phyloP scores from a whole-genome alignment of 306 rosid genomes.

The Glycyrrhiza uralensis region DNA sequence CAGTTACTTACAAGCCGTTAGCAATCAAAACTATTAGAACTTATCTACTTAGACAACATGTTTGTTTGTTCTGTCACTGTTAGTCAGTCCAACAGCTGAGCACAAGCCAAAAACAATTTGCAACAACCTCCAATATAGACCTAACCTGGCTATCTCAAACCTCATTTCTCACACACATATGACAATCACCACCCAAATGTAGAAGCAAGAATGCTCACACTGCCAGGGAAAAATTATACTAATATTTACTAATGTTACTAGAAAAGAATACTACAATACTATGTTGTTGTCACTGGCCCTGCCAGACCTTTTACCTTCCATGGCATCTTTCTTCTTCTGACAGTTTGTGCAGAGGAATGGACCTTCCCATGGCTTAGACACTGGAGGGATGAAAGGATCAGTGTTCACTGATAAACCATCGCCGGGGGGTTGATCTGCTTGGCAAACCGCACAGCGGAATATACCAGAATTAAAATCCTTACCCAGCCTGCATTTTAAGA shows the following conservation, averaged over 20 bases:
- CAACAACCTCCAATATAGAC: conserved; percentile 41
- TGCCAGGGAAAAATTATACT: conserved; percentile 56
- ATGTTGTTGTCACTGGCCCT: conserved; percentile 50
- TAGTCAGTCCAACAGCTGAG: conserved; percentile 71
- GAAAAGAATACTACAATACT: conserved; percentile 56
- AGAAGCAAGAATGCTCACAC: conserved; percentile 76
- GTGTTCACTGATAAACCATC: conserved; percentile 75
- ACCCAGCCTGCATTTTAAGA: conserved; percentile 73
- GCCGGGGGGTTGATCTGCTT: conserved; percentile 78
- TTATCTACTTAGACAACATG: conserved; percentile 41
- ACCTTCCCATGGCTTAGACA: conserved; percentile 95
- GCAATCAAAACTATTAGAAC: conserved; percentile 46
- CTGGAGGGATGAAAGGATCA: conserved; percentile 73
- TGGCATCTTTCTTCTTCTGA: conserved; percentile 87
- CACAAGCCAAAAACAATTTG: conserved; percentile 60
- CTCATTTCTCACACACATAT: conserved; percentile 64
- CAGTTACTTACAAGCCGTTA: conserved; percentile 61
- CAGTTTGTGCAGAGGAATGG: conserved; percentile 85
- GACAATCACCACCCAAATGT: conserved; percentile 41
- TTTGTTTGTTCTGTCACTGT: conserved; percentile 35
- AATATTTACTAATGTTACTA: conserved; percentile 45
- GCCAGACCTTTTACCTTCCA: conserved; percentile 91
- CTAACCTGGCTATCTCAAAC: conserved; percentile 69
- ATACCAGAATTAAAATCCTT: conserved; percentile 77
- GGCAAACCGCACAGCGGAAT: conserved; percentile 93